phyloP scores from a whole-genome alignment of 495 filamentous ascomycete species.

The Aspergillus steynii region DNA sequence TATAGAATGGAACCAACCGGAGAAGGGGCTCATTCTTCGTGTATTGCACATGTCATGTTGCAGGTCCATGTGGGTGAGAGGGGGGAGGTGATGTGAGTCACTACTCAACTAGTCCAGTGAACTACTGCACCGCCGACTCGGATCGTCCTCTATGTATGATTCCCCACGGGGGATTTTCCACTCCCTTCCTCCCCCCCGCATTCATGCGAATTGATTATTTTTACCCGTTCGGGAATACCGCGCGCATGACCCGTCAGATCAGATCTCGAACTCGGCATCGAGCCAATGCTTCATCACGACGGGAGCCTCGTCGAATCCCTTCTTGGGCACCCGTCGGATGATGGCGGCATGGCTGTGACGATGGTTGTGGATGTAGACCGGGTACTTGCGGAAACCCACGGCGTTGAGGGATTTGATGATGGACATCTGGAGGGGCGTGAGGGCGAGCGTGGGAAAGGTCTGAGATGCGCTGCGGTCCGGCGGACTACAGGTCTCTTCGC shows the following conservation, averaged over 20 bases:
- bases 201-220: background rate
- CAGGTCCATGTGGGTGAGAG: background rate
- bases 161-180: background rate
- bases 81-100: background rate
- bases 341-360: slow-evolving; percentile 88
- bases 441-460: slow-evolving; percentile 67
- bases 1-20: no score
- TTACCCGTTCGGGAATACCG: background rate
- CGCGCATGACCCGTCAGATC: slow-evolving; percentile 14
- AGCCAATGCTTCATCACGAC: slow-evolving; percentile 82
- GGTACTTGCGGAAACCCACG: slow-evolving; percentile 78
- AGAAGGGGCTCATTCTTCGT: background rate
- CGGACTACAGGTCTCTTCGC: background rate
- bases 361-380: slow-evolving; percentile 80
- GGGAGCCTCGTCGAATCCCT: slow-evolving; percentile 70
- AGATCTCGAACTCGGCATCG: slow-evolving; percentile 70
- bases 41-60: background rate
- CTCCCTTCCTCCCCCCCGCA: no score
- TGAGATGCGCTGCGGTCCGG: slow-evolving; percentile 2
- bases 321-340: slow-evolving; percentile 67
- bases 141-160: no score
- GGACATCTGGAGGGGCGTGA: slow-evolving; percentile 75
- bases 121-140: background rate
- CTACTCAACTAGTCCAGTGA: background rate
- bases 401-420: slow-evolving; percentile 78